Evolutionary conservation across 164 flowering plant genomes (phyloP).

Genomic region (Cinnamomum micranthum): DNA sequence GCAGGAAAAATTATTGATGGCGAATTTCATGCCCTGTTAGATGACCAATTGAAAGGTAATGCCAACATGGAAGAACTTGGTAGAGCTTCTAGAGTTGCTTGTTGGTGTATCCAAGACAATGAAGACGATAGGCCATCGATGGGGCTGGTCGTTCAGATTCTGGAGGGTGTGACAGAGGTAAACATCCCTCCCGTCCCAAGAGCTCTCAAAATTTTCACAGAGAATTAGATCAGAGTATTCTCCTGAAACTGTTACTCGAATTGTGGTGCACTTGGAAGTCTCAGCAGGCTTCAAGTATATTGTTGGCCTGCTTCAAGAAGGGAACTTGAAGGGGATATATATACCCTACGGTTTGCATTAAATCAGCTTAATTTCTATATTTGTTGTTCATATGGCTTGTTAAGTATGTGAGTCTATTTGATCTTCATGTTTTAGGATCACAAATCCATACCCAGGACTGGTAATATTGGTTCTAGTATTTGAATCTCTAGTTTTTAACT

Average conservation of each 20-base stretch:
- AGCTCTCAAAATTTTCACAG: not conserved
- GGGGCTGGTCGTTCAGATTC: conserved; percentile 8
- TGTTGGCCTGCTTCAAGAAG: not conserved
- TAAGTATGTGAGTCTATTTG: too few relatives aligned
- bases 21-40: conserved; percentile 3
- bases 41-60: conserved; percentile 7
- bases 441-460: too few relatives aligned
- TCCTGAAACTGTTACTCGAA: not conserved
- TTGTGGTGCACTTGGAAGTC: not conserved
- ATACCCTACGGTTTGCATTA: too few relatives aligned
- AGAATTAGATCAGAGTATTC: not conserved
- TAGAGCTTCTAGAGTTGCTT: conserved; percentile 11
- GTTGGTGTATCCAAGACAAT: conserved; percentile 18
- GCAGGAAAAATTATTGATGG: not conserved
- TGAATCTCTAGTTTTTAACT: too few relatives aligned
- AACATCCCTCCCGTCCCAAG: conserved; percentile 3
- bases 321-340: too few relatives aligned
- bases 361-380: too few relatives aligned
- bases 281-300: not conserved
- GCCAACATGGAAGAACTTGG: not conserved
- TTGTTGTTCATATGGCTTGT: too few relatives aligned
- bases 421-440: too few relatives aligned
- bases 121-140: conserved; percentile 14
- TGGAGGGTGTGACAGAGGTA: conserved; percentile 12
- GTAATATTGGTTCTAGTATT: too few relatives aligned